Evolutionary conservation across 345 rosid genomes (phyloP), one percentile per base, ranked within the genome.

Genomic region (Conringia planisiliqua): DNA sequence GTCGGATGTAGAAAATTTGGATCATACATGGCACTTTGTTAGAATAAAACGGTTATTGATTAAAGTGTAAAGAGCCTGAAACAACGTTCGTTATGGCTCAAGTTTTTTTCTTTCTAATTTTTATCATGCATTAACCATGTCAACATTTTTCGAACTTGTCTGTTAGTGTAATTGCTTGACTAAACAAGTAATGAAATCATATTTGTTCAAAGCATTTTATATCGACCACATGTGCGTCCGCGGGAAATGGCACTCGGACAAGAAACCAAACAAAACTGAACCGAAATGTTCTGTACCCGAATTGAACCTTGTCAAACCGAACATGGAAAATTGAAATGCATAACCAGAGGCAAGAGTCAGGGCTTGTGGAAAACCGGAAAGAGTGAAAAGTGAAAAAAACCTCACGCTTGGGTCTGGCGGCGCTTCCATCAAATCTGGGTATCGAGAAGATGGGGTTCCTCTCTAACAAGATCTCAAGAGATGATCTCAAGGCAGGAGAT

Each of bases 401-500:
- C 33, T 26, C 39, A n/a, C 61, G n/a, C 61, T 2, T n/a, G 39
- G 39, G 6, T 26, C 32, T 26, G 3, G 60, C 61, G 61, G 61
- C 61, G 38, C 61, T 29, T 51, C n/a, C 4, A 11, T 10, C 56
- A 51, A 10, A 5, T 12, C 33, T 24, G 36, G n/a, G 35, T 46
- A 9, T 63, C 10, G 26, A 10, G 51, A 71, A 65, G 27, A 90
- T 92, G 93, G 90, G 92, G 17, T 68, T 91, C 36, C 39, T 89
- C 14, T 89, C 92, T 0, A 81, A 91, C 76, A 71, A 66, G 78
- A 84, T 90, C 70, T 32, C 56, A 7, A 83, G 83, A 66, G 89
- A 87, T 16, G 74, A 83, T 24, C 71, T 90, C 1, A 84, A 85
- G 58, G 35, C 89, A 5, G 95, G 92, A 11, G 95, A 90, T 83